Evolutionary conservation across 1,284 basidiomycete genomes (phyloP).

Genomic region (Schizophyllum amplum): DNA sequence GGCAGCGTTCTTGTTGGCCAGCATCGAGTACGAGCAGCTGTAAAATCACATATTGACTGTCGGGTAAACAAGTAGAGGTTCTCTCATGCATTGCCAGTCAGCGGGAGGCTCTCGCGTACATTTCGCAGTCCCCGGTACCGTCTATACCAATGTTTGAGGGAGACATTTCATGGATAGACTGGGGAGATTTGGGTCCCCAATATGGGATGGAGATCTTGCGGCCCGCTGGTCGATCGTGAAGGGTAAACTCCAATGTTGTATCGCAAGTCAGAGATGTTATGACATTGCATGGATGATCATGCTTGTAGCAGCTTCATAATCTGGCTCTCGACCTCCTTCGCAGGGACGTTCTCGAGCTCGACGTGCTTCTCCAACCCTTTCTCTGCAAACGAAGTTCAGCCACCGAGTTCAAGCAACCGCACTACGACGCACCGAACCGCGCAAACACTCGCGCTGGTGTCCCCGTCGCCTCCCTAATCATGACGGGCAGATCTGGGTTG

Average conservation of each 20-base stretch:
- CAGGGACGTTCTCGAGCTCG: constrained; percentile 70
- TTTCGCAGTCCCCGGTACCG: too few species aligned
- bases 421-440: constrained; percentile 70
- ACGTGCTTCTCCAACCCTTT: constrained; percentile 74
- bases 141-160: too few species aligned
- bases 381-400: constrained; percentile 34
- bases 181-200: too few species aligned
- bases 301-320: constrained; percentile 48
- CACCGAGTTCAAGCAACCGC: neutral
- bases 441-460: constrained; percentile 87
- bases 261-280: neutral
- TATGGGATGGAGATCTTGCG: too few species aligned
- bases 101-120: too few species aligned
- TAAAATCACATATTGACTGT: too few species aligned
- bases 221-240: too few species aligned
- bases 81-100: too few species aligned
- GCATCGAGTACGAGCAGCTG: constrained; percentile 33
- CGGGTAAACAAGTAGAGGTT: too few species aligned
- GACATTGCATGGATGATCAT: neutral
- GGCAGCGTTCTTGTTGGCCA: constrained; percentile 39
- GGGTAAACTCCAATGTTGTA: too few species aligned
- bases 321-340: constrained; percentile 63
- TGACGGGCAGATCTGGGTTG: constrained; percentile 84
- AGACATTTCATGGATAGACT: too few species aligned
- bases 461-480: constrained; percentile 86